phyloP scores from a whole-genome alignment of 176 grass and related monocot species.

The Poa annua region DNA sequence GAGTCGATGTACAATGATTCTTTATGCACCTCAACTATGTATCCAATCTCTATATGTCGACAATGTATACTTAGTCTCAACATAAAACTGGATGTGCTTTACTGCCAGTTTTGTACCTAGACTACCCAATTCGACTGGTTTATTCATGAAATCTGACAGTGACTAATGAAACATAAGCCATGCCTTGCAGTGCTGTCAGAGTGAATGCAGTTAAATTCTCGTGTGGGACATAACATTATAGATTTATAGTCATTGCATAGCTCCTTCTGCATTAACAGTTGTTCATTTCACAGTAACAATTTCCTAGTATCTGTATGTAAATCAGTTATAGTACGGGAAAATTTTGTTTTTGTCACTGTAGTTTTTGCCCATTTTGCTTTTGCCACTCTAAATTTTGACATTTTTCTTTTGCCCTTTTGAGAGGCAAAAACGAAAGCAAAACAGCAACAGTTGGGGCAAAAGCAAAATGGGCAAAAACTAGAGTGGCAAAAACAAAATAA shows the following conservation, averaged over 20 bases:
- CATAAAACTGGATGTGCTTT: background rate
- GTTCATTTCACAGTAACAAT: slow-evolving; percentile 17
- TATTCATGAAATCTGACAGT: slow-evolving; percentile 17
- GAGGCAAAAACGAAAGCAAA: no score
- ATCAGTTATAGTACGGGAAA: no score
- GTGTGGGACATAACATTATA: slow-evolving; percentile 8
- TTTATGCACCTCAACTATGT: background rate
- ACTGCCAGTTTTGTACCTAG: slow-evolving; percentile 20
- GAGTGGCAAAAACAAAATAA: no score
- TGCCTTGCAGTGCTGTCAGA: slow-evolving; percentile 5
- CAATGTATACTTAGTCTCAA: background rate
- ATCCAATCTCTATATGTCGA: background rate
- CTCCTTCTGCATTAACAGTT: background rate
- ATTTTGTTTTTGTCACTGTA: no score
- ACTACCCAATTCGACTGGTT: background rate
- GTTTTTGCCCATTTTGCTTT: no score
- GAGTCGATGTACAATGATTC: background rate
- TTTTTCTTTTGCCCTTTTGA: no score
- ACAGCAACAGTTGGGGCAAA: no score
- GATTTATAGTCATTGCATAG: background rate
- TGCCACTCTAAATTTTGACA: no score
- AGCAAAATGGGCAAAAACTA: no score
- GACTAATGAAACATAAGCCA: slow-evolving; percentile 5
- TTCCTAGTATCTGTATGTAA: background rate
- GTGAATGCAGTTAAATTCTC: slow-evolving; percentile 1